Base-by-base conservation (phyloP, 2,329 filamentous ascomycete species). In the Thelonectria blattea region DNA sequence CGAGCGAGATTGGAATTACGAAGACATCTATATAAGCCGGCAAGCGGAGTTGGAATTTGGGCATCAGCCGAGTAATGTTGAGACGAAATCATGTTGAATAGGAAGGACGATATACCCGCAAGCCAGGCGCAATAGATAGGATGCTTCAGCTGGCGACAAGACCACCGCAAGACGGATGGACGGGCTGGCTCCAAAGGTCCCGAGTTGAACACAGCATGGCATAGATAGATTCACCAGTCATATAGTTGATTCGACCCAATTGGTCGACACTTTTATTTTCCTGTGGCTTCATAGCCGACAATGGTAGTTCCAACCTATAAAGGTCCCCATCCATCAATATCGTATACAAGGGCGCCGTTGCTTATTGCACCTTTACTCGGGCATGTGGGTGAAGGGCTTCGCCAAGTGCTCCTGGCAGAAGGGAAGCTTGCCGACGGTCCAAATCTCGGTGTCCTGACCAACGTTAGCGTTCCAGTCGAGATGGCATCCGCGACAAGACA, bases 341-440 rank as follows among this genome's bases (percentile, higher is more conserved):
- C 11, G 37, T 59, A 46, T 18, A 32, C 8, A 17, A 58, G 24
- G 17, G 51, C 24, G 20, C 5, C 22, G 15, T 43, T 17, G 17
- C 42, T 32, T 15, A 1, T 18, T 5, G 17, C 17, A 5, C 27
- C 12, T 58, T 74, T 82, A 86, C 73, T 85, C 72, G 12, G 86
- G 87, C 87, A 90, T 89, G 74, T 87, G 77, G 70, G 82, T 74
- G 73, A 89, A 89, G 3, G 86, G 80, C 74, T 89, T 84, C 51
- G 79, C 85, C 63, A 90, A 79, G 66, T 83, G 76, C 80, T 90
- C 88, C 79, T 85, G 80, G 79, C 87, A 88, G 79, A 90, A 90
- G 15, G 88, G 87, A 65, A 90, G 82, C 82, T 90, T 90, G 78
- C 84, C 75, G 64, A 80, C 83, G 51, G 86, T 88, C 87, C 88